These are phyloP conservation scores for Tetradesmus obliquus DNA, from an alignment of 139 green algal genomes.

Conservation along the genomic window DNA sequence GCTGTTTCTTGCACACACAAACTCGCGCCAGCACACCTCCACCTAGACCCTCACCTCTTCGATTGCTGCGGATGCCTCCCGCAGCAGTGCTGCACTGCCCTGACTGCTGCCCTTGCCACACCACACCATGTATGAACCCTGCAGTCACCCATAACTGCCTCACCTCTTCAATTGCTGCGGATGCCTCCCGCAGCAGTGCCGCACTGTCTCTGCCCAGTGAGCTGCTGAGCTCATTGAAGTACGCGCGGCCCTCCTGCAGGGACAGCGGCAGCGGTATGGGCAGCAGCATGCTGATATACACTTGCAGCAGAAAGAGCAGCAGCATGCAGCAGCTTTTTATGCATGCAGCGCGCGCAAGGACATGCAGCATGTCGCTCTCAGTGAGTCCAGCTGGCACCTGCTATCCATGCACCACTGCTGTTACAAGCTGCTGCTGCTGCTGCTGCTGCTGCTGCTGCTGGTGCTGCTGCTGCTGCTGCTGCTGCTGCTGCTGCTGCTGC, in stretches of 20 bases:
- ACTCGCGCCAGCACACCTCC: too few species aligned
- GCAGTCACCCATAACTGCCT: background rate
- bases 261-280: background rate
- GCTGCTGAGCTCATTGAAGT: conserved; percentile 42
- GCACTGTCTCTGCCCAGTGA: conserved; percentile 34
- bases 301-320: background rate
- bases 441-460: background rate
- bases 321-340: background rate
- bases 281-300: background rate
- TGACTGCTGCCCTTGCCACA: too few species aligned
- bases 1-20: background rate
- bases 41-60: conserved; percentile 42
- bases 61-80: conserved; percentile 45
- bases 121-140: too few species aligned
- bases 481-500: background rate
- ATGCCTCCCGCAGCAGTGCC: conserved; percentile 47
- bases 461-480: background rate
- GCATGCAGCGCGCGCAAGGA: too few species aligned
- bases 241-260: conserved; percentile 31
- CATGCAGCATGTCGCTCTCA: too few species aligned
- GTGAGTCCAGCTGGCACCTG: conserved; percentile 11
- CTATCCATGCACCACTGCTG: background rate
- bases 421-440: background rate
- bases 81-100: conserved; percentile 42
- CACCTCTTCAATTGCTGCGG: conserved; percentile 50